A percentile compares a stretch with the other conserved stretches of the same genome.
Conservation (phyloP, 2,329 filamentous ascomycete genomes). For the Colletotrichum shisoi region DNA sequence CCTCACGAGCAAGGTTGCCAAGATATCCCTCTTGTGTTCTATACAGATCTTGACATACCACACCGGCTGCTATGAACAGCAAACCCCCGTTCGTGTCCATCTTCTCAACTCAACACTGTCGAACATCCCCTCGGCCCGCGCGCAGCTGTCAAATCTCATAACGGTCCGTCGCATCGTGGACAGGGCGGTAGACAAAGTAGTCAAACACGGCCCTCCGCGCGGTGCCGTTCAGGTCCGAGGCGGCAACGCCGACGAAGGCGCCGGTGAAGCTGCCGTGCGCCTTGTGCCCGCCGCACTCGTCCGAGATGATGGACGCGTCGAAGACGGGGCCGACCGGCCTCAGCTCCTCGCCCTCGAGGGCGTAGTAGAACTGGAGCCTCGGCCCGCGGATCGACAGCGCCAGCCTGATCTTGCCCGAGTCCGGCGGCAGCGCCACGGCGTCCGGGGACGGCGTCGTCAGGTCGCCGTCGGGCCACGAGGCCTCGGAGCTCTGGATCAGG, state of each 20-base stretch:
- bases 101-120: too few species aligned
- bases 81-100: too few species aligned
- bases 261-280: constrained; percentile 70
- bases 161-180: constrained; percentile 56
- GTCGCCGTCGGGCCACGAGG: constrained; percentile 61
- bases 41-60: too few species aligned
- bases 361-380: constrained; percentile 65
- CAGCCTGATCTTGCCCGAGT: constrained; percentile 63
- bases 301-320: constrained; percentile 66
- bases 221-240: constrained; percentile 64
- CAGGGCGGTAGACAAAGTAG: constrained; percentile 61
- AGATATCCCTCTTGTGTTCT: too few species aligned
- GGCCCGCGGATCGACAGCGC: constrained; percentile 60
- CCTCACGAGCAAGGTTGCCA: too few species aligned
- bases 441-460: constrained; percentile 55
- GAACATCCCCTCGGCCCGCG: too few species aligned
- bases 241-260: constrained; percentile 65
- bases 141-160: constrained; percentile 50
- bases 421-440: constrained; percentile 61
- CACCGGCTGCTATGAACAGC: too few species aligned
- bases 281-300: constrained; percentile 70
- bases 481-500: constrained; percentile 64
- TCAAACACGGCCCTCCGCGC: constrained; percentile 59
- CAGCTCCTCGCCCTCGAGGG: constrained; percentile 55
- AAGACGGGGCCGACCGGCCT: constrained; percentile 62